Evolutionary conservation across 2,329 filamentous ascomycete genomes (phyloP).

Genomic region (Plenodomus biglobosus): DNA sequence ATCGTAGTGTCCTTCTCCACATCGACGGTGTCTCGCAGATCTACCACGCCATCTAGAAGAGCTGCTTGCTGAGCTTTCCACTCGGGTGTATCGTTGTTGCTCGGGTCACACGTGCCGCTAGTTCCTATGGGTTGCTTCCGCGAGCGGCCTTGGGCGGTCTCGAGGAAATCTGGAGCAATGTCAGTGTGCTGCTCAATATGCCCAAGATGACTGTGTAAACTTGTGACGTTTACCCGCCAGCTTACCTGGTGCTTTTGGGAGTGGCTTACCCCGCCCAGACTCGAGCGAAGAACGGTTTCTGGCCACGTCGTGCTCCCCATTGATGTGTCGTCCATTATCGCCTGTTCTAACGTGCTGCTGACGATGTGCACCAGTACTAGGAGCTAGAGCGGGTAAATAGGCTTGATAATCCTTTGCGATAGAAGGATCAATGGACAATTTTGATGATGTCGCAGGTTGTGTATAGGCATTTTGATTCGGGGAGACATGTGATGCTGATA

Average conservation of each 20-base stretch:
- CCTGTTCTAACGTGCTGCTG: slow-evolving; percentile 22
- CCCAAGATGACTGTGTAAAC: background rate
- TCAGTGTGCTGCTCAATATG: background rate
- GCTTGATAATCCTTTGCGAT: slow-evolving; percentile 27
- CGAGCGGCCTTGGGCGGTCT: background rate
- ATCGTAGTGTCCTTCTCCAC: slow-evolving; percentile 40
- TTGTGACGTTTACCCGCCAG: background rate
- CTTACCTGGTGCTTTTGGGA: slow-evolving; percentile 13
- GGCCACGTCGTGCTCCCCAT: slow-evolving; percentile 20
- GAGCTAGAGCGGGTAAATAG: slow-evolving; percentile 19
- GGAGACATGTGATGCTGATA: background rate
- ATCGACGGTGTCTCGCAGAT: slow-evolving; percentile 45
- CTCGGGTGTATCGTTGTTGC: background rate
- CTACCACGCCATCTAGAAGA: slow-evolving; percentile 34
- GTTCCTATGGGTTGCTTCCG: background rate
- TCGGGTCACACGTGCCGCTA: background rate
- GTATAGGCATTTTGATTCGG: background rate
- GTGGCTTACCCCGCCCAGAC: slow-evolving; percentile 3
- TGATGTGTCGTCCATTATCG: slow-evolving; percentile 19
- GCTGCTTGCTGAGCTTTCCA: slow-evolving; percentile 10
- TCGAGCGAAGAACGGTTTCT: slow-evolving; percentile 16
- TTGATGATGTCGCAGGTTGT: background rate
- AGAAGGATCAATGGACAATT: slow-evolving; percentile 6
- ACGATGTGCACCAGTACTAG: slow-evolving; percentile 9
- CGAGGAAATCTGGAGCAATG: slow-evolving; percentile 5